These are phyloP conservation scores for Fusarium avenaceum DNA, from an alignment of 2,329 filamentous ascomycete genomes.

Conservation along the genomic window DNA sequence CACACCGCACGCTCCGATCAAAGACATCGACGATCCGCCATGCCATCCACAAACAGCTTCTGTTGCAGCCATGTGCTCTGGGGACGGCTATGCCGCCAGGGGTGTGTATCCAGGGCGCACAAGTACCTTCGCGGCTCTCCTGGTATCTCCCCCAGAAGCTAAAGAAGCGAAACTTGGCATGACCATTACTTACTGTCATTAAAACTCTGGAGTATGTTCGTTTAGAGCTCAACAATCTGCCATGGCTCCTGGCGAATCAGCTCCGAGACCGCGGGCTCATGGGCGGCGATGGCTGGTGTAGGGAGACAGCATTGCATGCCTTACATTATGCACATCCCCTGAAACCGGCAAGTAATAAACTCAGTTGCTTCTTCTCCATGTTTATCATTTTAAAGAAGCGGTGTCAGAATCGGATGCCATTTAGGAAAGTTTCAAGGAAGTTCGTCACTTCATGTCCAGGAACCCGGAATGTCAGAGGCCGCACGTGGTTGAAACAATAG, in stretches of 20 bases:
- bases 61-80: conserved; percentile 43
- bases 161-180: neutral
- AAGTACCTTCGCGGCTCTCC: conserved; percentile 6
- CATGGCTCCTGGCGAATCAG: conserved; percentile 41
- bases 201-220: conserved; percentile 9
- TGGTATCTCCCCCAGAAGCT: conserved; percentile 18
- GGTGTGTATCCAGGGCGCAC: conserved; percentile 29
- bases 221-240: conserved; percentile 15
- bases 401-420: conserved; percentile 25
- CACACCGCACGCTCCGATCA: conserved; percentile 31
- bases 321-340: conserved; percentile 31
- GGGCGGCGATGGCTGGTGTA: conserved; percentile 22
- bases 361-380: conserved; percentile 26
- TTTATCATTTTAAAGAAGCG: conserved; percentile 23
- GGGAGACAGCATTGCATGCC: conserved; percentile 20
- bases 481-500: conserved; percentile 32
- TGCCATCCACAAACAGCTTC: conserved; percentile 39
- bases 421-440: conserved; percentile 1
- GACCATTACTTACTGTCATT: neutral
- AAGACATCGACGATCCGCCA: conserved; percentile 24
- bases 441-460: neutral
- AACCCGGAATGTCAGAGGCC: neutral
- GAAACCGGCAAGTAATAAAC: conserved; percentile 11
- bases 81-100: conserved; percentile 22
- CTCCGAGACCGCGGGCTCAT: conserved; percentile 35